Conservation (phyloP, 2,329 filamentous ascomycete species). For the Trichoderma asperellum region DNA sequence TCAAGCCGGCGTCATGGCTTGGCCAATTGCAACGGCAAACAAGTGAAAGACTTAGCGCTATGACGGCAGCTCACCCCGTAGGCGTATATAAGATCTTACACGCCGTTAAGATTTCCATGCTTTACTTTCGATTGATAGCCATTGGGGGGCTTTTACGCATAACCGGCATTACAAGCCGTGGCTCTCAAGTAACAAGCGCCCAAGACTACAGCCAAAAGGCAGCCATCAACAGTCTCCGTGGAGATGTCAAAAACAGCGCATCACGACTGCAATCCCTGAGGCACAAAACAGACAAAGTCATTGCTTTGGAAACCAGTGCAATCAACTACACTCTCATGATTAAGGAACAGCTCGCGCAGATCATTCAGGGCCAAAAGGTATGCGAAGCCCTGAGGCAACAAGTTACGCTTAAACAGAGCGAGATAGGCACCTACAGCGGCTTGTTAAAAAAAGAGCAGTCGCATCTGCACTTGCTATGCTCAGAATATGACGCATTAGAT, state of each 20-base stretch:
- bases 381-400: constrained; percentile 26
- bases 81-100: constrained; percentile 20
- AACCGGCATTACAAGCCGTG: neutral
- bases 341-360: constrained; percentile 8
- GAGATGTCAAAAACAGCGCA: constrained; percentile 10
- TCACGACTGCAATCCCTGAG: constrained; percentile 7
- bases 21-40: constrained; percentile 9
- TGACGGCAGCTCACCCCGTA: neutral
- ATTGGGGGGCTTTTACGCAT: neutral
- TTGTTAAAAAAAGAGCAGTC: constrained; percentile 15
- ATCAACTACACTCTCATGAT: neutral
- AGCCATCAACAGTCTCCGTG: constrained; percentile 11
- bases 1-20: constrained; percentile 22
- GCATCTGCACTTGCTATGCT: neutral
- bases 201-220: constrained; percentile 2
- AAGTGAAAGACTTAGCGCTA: constrained; percentile 1
- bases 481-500: neutral
- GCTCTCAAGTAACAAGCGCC: neutral
- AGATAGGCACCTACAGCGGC: constrained; percentile 10
- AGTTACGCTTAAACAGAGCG: constrained; percentile 16
- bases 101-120: neutral
- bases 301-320: neutral
- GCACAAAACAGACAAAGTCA: constrained; percentile 13
- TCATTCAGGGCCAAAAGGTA: neutral
- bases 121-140: constrained; percentile 11